Conservation (phyloP, 306 rosid species). For the Cotoneaster glaucophyllus region DNA sequence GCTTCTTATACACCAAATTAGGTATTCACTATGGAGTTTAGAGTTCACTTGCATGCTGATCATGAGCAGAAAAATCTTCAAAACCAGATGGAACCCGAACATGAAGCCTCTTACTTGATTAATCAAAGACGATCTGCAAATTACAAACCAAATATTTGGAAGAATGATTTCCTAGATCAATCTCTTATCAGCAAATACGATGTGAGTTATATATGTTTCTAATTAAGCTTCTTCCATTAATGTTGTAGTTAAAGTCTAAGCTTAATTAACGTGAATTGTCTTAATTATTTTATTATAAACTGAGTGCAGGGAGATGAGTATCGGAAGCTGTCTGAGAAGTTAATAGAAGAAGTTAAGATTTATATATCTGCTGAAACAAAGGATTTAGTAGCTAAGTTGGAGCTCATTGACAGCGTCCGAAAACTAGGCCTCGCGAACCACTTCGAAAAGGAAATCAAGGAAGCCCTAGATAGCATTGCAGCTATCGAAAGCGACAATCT, state of each 20-base stretch:
- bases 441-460: constrained; percentile 38
- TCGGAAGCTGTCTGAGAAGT: constrained; percentile 17
- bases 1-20: background rate
- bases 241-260: no score
- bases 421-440: constrained; percentile 39
- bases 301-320: constrained; percentile 30
- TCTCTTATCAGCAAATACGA: constrained; percentile 37
- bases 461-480: constrained; percentile 22
- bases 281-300: no score
- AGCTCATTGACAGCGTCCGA: constrained; percentile 34
- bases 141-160: constrained; percentile 57
- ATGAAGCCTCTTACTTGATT: background rate
- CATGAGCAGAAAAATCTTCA: background rate
- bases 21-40: background rate
- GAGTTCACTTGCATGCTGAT: background rate
- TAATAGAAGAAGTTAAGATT: constrained; percentile 14
- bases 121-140: constrained; percentile 40
- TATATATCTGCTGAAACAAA: constrained; percentile 3
- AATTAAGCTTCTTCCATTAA: background rate
- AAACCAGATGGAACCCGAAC: background rate
- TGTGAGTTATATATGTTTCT: constrained; percentile 21
- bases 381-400: constrained; percentile 13
- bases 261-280: no score
- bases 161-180: constrained; percentile 23
- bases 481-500: background rate